phyloP scores from a whole-genome alignment of 2,329 filamentous ascomycete genomes.

The Hymenotorrendiella dingleyae region DNA sequence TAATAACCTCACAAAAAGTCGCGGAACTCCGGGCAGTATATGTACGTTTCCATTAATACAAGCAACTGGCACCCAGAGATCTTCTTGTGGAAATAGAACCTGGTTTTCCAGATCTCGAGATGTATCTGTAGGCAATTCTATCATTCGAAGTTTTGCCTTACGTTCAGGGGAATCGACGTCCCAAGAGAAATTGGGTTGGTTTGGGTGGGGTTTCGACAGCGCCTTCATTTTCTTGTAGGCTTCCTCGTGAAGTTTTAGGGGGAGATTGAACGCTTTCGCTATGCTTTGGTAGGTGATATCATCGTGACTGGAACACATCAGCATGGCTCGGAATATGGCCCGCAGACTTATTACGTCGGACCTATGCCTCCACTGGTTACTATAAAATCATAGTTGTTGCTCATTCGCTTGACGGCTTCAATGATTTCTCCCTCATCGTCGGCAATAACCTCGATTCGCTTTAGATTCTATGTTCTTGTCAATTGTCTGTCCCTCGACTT shows the following conservation, averaged over 20 bases:
- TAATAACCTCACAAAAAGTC: slow-evolving; percentile 72
- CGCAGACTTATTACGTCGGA: slow-evolving; percentile 63
- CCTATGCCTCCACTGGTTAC: slow-evolving; percentile 95
- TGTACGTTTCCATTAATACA: slow-evolving; percentile 92
- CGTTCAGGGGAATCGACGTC: slow-evolving; percentile 72
- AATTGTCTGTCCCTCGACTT: slow-evolving; percentile 54
- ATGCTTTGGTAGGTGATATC: slow-evolving; percentile 97
- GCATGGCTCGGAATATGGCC: not conserved
- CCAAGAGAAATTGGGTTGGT: slow-evolving; percentile 76
- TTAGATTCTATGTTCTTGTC: slow-evolving; percentile 51
- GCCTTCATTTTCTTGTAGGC: slow-evolving; percentile 78
- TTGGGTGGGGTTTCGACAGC: slow-evolving; percentile 67
- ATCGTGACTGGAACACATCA: slow-evolving; percentile 61
- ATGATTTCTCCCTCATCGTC: slow-evolving; percentile 89
- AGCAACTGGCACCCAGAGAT: slow-evolving; percentile 84
- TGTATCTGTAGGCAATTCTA: slow-evolving; percentile 73
- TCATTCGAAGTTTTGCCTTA: slow-evolving; percentile 84
- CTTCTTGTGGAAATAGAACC: slow-evolving; percentile 70
- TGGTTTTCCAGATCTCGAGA: slow-evolving; percentile 60
- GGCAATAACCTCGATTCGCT: slow-evolving; percentile 85
- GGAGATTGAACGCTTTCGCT: slow-evolving; percentile 77
- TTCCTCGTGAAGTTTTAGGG: slow-evolving; percentile 69
- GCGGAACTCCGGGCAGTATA: slow-evolving; percentile 84
- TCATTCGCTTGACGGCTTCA: slow-evolving; percentile 80
- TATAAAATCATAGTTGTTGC: slow-evolving; percentile 83